Percentiles rank a stretch among this genome's conserved stretches.
phyloP scores from a whole-genome alignment of 139 green algal species.

The Spirogloea muscicola region DNA sequence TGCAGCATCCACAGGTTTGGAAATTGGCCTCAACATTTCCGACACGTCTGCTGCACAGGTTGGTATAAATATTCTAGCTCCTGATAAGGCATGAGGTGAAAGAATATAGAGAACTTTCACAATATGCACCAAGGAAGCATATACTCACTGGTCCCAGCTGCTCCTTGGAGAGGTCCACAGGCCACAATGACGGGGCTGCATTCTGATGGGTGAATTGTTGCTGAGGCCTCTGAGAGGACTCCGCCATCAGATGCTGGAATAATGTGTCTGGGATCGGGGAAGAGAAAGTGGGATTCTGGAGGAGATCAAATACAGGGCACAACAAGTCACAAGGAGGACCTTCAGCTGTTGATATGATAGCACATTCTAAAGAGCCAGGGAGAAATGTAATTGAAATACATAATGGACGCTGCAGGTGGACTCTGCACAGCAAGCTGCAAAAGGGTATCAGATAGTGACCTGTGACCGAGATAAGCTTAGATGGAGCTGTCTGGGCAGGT shows the following conservation, averaged over 20 bases:
- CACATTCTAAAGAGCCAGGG: too few species aligned
- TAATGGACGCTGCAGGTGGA: too few species aligned
- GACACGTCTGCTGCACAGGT: background rate
- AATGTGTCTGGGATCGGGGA: conserved; percentile 10
- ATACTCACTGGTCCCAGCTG: conserved; percentile 52
- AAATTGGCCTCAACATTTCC: background rate
- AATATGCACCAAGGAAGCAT: background rate
- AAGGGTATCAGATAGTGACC: too few species aligned
- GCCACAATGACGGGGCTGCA: background rate
- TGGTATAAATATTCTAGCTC: background rate
- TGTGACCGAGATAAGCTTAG: too few species aligned
- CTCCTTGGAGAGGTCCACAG: background rate
- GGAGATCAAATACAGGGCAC: too few species aligned
- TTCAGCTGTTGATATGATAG: too few species aligned
- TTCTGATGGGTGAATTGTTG: background rate
- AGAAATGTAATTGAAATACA: too few species aligned
- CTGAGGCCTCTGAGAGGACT: background rate
- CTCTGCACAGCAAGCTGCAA: too few species aligned
- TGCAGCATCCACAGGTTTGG: background rate
- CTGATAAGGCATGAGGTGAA: background rate
- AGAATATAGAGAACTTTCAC: background rate
- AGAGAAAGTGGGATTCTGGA: too few species aligned
- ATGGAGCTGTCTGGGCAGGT: too few species aligned
- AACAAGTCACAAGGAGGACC: too few species aligned
- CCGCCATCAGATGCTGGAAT: conserved; percentile 2